These are phyloP conservation scores for Aspergillus flavus DNA, from an alignment of 2,329 filamentous ascomycete genomes.

Conservation along the genomic window DNA sequence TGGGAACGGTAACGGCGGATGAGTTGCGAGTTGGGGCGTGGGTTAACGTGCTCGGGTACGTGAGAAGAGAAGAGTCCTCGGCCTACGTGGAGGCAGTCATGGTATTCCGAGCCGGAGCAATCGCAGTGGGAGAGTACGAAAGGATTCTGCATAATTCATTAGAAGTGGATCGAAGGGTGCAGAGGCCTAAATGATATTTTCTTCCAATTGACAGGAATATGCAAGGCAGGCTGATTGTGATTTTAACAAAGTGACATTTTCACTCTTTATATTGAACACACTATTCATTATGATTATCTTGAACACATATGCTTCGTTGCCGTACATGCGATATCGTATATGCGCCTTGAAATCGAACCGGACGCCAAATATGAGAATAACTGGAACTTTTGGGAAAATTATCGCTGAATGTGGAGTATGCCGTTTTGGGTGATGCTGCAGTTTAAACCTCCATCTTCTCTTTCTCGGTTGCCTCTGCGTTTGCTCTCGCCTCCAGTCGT, in stretches of 20 bases:
- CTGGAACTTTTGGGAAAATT: slow-evolving; percentile 1
- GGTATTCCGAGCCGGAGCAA: slow-evolving; percentile 73
- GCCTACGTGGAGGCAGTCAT: slow-evolving; percentile 71
- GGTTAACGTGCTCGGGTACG: slow-evolving; percentile 86
- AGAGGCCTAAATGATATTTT: slow-evolving; percentile 7
- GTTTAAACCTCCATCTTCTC: slow-evolving; percentile 22
- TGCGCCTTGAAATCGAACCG: slow-evolving; percentile 7
- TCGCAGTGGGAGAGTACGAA: slow-evolving; percentile 75
- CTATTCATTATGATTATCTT: slow-evolving; percentile 9
- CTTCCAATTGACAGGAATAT: neutral
- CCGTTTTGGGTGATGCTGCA: neutral
- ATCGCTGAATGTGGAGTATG: neutral
- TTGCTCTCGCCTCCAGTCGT: slow-evolving; percentile 11
- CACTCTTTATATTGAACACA: neutral
- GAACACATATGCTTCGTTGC: slow-evolving; percentile 1
- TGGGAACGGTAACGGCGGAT: slow-evolving; percentile 65
- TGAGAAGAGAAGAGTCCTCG: slow-evolving; percentile 38
- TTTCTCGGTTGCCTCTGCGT: slow-evolving; percentile 18
- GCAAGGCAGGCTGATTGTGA: neutral
- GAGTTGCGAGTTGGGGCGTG: slow-evolving; percentile 75
- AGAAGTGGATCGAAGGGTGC: slow-evolving; percentile 36
- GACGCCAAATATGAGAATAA: slow-evolving; percentile 5
- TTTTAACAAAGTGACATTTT: neutral
- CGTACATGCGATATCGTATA: slow-evolving; percentile 3
- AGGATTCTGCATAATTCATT: slow-evolving; percentile 51